Evolutionary conservation across 1,139 yeast genomes (phyloP), one percentile per base, ranked within the genome.

Genomic region (Suhomyces anneliseae): DNA sequence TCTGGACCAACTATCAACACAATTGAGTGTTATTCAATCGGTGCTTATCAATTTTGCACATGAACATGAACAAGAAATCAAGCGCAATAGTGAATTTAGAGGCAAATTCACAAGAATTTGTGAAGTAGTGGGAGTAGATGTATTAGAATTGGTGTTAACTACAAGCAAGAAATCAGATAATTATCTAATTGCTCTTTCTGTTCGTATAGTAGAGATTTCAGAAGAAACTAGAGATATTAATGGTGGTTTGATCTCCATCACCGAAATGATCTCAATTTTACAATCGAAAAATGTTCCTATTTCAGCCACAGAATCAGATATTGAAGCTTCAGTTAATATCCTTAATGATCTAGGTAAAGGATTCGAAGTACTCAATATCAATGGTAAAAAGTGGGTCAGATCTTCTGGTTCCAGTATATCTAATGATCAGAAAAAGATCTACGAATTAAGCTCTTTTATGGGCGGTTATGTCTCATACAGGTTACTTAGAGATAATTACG

Each of bases 81-180:
- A 79, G 45, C 74, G 71, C 46, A 85, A 87, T 59, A 76, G 83
- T 1, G 83, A 83, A 49, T 83, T 88, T 60, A 68, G 93, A 39
- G 70, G 77, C 27, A 84, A 86, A 60, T 89, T 90, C 65, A 81
- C 88, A 40, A 79, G 81, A 50, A 83, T 90, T 76, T 87, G 96
- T 57, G 73, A 77, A 24, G 82, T 86, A 58, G 83, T 88, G 15
- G 96, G 96, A 1, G 82, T 89, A n/a, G 96, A 90, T 60, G 93
- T 96, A 1, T 64, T 89, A 37, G 85, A 84, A 35, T 67, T 81
- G 34, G 62, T 75, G 35, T 69, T 76, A 42, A 40, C 45, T 6
- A 43, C 24, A 19, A n/a, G 44, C 35, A 48, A 47, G 38, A 29
- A 34, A 24, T 40, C 45, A 7, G 72, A 70, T n/a, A 89, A 85